Evolutionary conservation across 2,329 filamentous ascomycete genomes (phyloP).

Genomic region (Pestalotiopsis sp.): DNA sequence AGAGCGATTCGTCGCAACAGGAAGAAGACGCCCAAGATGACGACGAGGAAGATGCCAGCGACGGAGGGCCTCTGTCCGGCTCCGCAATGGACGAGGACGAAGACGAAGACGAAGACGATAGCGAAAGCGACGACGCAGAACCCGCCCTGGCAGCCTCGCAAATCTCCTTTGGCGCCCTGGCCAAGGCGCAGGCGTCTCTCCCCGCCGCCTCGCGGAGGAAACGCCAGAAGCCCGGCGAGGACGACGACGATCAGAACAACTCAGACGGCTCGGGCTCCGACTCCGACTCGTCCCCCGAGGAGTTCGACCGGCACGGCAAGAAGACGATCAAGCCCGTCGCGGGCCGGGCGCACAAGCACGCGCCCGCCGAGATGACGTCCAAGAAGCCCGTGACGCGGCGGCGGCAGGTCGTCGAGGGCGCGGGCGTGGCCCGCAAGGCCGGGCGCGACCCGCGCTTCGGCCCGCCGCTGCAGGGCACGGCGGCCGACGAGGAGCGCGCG

Average conservation of each 20-base stretch:
- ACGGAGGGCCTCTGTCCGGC: slow-evolving; percentile 9
- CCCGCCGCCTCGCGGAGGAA: slow-evolving; percentile 31
- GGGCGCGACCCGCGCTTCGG: slow-evolving; percentile 89
- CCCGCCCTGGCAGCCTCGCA: slow-evolving; percentile 50
- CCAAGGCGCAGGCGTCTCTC: slow-evolving; percentile 78
- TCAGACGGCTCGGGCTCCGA: slow-evolving; percentile 3
- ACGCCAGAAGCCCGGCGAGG: slow-evolving; percentile 25
- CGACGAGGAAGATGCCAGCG: neutral
- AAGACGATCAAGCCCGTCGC: slow-evolving; percentile 22
- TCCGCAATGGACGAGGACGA: slow-evolving; percentile 25
- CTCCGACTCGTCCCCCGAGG: slow-evolving; percentile 28
- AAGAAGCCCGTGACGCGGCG: slow-evolving; percentile 82
- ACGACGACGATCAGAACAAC: slow-evolving; percentile 28
- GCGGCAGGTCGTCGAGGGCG: slow-evolving; percentile 68
- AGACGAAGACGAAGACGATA: slow-evolving; percentile 28
- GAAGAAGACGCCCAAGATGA: slow-evolving; percentile 25
- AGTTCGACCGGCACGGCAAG: slow-evolving; percentile 36
- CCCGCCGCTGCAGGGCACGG: slow-evolving; percentile 56
- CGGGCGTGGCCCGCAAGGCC: slow-evolving; percentile 45
- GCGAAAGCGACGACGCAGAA: slow-evolving; percentile 39
- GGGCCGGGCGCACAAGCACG: slow-evolving; percentile 77
- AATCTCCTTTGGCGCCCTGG: slow-evolving; percentile 88
- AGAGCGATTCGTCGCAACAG: slow-evolving; percentile 29
- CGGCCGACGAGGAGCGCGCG: slow-evolving; percentile 43
- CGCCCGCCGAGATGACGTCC: slow-evolving; percentile 79